Base-by-base conservation (phyloP, 495 filamentous ascomycete genomes). In the Aspergillus wentii region DNA sequence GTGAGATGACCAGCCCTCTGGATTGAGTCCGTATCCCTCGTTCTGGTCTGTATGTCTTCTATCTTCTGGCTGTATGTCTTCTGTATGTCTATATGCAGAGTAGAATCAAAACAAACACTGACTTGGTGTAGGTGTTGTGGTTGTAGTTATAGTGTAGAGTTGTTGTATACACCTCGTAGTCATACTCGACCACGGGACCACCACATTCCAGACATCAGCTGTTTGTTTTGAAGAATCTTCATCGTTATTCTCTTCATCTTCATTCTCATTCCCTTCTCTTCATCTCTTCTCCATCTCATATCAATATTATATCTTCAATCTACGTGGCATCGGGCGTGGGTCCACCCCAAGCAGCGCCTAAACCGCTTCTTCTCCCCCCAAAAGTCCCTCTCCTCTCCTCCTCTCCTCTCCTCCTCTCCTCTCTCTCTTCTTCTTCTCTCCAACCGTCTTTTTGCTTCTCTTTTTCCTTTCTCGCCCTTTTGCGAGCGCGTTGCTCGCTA, bases 401-500 rank as follows among this genome's bases (percentile, higher is more conserved):
- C 40, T 43, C 41, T 36, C 27, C 23, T 34, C 13, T 36, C 32
- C 28, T 26, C 38, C 27, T 39, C 27, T 36, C 16, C 37, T 35
- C 37, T 18, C 27, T 29, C 25, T 30, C 44, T 43, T 27, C 34
- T 35, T 35, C 26, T 33, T 35, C 39, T 33, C 38, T 34, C 19
- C 31, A 40, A 44, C 44, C 43, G 22, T 29, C 40, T 43, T 37
- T 37, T 34, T 43, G 16, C 16, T 20, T 41, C 17, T 15, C 11
- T 15, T 17, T 22, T 13, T 26, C 26, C 29, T 20, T 30, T 31
- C 32, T 37, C 33, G 41, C 28, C 35, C 29, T 37, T 37, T 29
- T 35, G 26, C 43, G 43, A 46, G 46, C 46, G 40, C 32, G 34
- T 39, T 17, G 46, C 46, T 50, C 46, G 46, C 43, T 39, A 41